Evolutionary conservation across 2,329 filamentous ascomycete species (phyloP), one percentile per base, ranked within the genome.

Genomic region (Sarocladium brachiariae): DNA sequence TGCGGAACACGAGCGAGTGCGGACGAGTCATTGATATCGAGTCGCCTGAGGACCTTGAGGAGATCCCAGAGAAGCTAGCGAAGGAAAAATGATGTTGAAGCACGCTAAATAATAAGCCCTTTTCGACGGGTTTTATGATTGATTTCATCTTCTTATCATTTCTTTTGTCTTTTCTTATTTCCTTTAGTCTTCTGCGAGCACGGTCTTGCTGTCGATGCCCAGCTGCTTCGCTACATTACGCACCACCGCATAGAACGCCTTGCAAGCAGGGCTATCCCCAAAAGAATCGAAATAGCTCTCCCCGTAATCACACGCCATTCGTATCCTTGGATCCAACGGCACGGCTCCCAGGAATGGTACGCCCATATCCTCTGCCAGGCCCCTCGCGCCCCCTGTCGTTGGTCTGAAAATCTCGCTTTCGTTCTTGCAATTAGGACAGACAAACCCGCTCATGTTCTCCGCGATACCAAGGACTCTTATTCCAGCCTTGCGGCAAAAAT

Each of bases 361-460:
- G 1, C 78, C 80, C 77, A 92, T 89, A 66, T 97, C 92, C 64
- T 86, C 76, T 2, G 93, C 92, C 56, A 99, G 68, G 37, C 80
- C 82, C 51, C 77, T 76, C 2, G 88, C 93, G 18, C 95, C 93
- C 8, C 93, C 93, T 1, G 93, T 99, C 9, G 88, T 95, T 10
- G 93, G 84, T 58, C 83, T 79, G 73, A 99, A 99, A 47, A 99
- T 96, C 65, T 95, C 82, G 60, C 78, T 85, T 64, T 83, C 74
- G 57, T 90, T 83, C 50, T 82, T 87, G 69, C 93, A 99, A 51
- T 88, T 92, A 9, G 91, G 91, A 63, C 93, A 99, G 50, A 99
- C 91, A 60, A 97, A 99, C 3, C 90, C 89, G 52, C 85, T 89
- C 93, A 99, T 99, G 64, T 99, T 99, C 74, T 99, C 93, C 14